These are phyloP conservation scores for Myriangium duriaei DNA, from an alignment of 2,329 filamentous ascomycete genomes.

Conservation along the genomic window DNA sequence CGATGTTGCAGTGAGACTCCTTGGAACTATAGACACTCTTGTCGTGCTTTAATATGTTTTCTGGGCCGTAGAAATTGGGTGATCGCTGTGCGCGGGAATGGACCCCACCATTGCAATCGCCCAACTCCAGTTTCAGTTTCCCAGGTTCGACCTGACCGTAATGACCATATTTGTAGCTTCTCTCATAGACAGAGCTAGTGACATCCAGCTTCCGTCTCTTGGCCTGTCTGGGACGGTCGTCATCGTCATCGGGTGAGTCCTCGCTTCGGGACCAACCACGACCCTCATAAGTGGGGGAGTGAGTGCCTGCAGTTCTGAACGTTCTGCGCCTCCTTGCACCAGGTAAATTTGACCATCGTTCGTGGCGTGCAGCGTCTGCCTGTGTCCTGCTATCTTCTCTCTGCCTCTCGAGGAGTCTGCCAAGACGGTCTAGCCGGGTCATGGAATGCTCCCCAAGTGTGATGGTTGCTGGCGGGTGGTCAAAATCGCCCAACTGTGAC, in stretches of 20 bases:
- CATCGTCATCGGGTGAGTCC: conserved; percentile 12
- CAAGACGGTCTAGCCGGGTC: conserved; percentile 22
- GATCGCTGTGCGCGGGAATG: conserved; percentile 37
- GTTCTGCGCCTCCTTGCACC: conserved; percentile 6
- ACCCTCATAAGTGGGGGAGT: conserved; percentile 3
- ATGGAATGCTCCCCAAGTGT: conserved; percentile 15
- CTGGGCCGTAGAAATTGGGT: conserved; percentile 50
- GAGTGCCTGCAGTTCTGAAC: conserved; percentile 8
- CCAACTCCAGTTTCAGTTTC: conserved; percentile 70
- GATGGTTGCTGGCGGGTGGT: conserved; percentile 30
- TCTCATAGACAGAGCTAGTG: conserved; percentile 12
- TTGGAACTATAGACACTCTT: conserved; percentile 81
- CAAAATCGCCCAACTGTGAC: conserved; percentile 28
- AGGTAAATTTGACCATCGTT: conserved; percentile 11
- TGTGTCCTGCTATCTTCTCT: conserved; percentile 19
- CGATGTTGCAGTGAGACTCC: conserved; percentile 73
- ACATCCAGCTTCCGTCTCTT: conserved; percentile 31
- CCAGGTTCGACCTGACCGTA: conserved; percentile 81
- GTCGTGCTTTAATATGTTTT: conserved; percentile 76
- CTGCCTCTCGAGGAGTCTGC: conserved; percentile 23
- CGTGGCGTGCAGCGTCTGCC: conserved; percentile 13
- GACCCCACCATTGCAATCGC: conserved; percentile 75
- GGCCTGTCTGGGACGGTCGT: conserved; percentile 9
- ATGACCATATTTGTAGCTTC: conserved; percentile 62
- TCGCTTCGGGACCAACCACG: conserved; percentile 8